phyloP scores from a whole-genome alignment of 352 stramenopile species.

The Pythium rishiriense region DNA sequence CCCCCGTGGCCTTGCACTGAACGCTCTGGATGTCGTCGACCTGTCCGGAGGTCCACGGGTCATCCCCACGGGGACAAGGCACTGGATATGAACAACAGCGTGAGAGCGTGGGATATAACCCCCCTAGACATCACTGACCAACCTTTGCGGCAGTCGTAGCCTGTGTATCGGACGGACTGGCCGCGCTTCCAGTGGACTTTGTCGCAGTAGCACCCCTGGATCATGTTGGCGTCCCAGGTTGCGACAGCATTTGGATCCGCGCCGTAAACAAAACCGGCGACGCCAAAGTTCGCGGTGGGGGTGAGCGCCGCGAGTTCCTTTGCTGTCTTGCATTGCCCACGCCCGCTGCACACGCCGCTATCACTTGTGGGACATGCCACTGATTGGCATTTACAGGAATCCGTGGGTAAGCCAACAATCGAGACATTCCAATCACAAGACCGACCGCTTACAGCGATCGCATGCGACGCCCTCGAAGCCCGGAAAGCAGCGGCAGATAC shows the following conservation, averaged over 20 bases:
- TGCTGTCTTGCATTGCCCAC: slow-evolving; percentile 47
- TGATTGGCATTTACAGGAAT: slow-evolving; percentile 10
- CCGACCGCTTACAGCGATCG: slow-evolving; percentile 43
- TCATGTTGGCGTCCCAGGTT: slow-evolving; percentile 89
- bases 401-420: background rate
- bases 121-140: no score
- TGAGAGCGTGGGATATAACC: no score
- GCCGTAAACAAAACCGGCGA: slow-evolving; percentile 67
- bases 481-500: slow-evolving; percentile 52
- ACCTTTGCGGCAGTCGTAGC: slow-evolving; percentile 82
- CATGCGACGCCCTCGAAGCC: slow-evolving; percentile 74
- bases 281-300: slow-evolving; percentile 35
- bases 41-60: slow-evolving; percentile 80
- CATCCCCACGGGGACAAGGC: slow-evolving; percentile 83
- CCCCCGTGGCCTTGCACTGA: slow-evolving; percentile 61
- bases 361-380: slow-evolving; percentile 48
- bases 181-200: slow-evolving; percentile 62
- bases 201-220: slow-evolving; percentile 87
- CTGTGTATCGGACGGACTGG: slow-evolving; percentile 49
- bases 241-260: slow-evolving; percentile 60
- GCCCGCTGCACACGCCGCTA: slow-evolving; percentile 40
- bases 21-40: slow-evolving; percentile 80
- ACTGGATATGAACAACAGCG: no score
- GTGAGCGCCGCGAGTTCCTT: slow-evolving; percentile 58
- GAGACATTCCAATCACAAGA: background rate